These are phyloP conservation scores for Fusarium sp. DNA, from an alignment of 2,329 filamentous ascomycete species.

Conservation along the genomic window DNA sequence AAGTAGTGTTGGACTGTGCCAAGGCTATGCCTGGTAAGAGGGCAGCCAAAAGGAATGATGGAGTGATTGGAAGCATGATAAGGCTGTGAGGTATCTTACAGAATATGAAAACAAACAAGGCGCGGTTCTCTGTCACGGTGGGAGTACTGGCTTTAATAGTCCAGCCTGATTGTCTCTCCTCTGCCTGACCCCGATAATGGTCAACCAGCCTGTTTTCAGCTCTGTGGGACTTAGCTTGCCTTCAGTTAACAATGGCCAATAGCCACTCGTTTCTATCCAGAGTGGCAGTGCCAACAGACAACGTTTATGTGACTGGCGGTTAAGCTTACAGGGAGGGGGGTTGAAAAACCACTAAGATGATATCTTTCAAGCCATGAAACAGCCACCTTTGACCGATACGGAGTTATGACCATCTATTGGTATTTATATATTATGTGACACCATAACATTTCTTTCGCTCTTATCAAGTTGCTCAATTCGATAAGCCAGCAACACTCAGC, in stretches of 20 bases:
- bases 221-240: rapidly evolving
- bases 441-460: too few species aligned
- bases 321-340: rapidly evolving
- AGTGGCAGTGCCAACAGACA: not conserved
- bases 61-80: rapidly evolving
- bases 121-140: rapidly evolving
- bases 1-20: not conserved
- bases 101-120: rapidly evolving
- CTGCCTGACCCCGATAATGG: rapidly evolving
- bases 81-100: not conserved
- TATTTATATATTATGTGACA: too few species aligned
- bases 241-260: not conserved
- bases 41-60: not conserved
- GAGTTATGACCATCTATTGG: too few species aligned
- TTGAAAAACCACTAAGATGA: not conserved
- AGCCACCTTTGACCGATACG: too few species aligned
- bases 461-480: too few species aligned
- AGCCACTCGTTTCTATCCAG: rapidly evolving
- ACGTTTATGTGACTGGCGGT: not conserved
- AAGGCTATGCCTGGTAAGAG: not conserved
- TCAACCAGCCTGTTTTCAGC: not conserved
- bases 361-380: not conserved
- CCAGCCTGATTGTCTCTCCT: not conserved
- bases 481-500: too few species aligned
- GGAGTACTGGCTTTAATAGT: rapidly evolving